Percentiles rank a stretch among this genome's conserved stretches.
Conservation (phyloP, 345 rosid species). For the Salix dunnii region DNA sequence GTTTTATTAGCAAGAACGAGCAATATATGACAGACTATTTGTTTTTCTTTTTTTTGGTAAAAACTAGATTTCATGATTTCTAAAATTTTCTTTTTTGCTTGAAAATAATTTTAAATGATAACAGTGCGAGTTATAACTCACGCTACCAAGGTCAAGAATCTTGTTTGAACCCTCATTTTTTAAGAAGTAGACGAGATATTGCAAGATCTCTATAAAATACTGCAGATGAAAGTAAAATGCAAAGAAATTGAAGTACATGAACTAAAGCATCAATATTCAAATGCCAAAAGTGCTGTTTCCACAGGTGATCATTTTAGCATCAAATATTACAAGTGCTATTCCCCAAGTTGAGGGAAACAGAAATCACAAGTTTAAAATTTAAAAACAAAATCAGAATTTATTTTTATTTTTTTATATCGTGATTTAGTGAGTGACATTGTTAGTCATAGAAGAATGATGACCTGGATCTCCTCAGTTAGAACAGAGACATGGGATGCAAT, state of each 20-base stretch:
- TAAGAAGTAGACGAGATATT: too few species aligned
- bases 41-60: too few species aligned
- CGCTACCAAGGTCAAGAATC: too few species aligned
- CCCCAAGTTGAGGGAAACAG: background rate
- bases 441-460: slow-evolving; percentile 15
- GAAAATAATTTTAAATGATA: too few species aligned
- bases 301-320: background rate
- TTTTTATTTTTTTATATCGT: background rate
- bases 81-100: too few species aligned
- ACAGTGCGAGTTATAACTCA: too few species aligned
- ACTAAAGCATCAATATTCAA: background rate
- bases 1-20: too few species aligned
- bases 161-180: too few species aligned
- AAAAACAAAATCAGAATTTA: background rate
- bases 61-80: too few species aligned
- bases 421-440: background rate
- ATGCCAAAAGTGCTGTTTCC: background rate
- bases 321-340: background rate
- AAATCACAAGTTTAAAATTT: background rate
- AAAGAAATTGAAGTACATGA: background rate
- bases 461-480: background rate
- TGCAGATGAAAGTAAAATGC: background rate
- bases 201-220: background rate
- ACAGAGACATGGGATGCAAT: background rate
- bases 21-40: too few species aligned